Base-by-base conservation (phyloP, 106 monocot genomes). In the Dactylorhiza incarnata region DNA sequence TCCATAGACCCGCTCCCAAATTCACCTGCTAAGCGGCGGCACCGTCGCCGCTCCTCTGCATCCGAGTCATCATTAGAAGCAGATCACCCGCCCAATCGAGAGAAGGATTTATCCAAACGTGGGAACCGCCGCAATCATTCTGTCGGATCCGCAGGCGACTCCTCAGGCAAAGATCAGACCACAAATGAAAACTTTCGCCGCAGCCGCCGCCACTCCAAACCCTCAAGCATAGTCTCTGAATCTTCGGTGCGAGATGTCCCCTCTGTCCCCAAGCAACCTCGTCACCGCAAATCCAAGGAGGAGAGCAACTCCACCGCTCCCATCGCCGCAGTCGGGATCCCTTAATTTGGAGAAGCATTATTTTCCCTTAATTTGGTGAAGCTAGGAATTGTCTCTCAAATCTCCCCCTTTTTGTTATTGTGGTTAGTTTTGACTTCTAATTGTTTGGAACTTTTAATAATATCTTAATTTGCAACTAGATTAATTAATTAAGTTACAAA, bases 251-350 rank as follows among this genome's bases (percentile, higher is more conserved):
- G 55, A 50, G 79, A 80, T 29, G 4, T 73, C 25, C 59, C 79
- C 7, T 9, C 69, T 8, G 52, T 70, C 45, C 79, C 79, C 48
- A 80, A 74, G 73, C 79, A 80, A 12, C 67, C 79, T 8, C 73
- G 61, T 6, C 73, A 50, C 13, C 73, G 74, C 26, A 73, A 73
- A 14, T 17, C 73, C 24, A 80, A 80, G 49, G 76, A 24, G 47
- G 15, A 43, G 56, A 45, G 46, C 7, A 43, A 49, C 65, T 68
- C 76, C 22, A 47, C 47, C 23, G 5, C n/a, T 5, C 5, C 46
- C 20, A 23, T 26, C 4, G 61, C 15, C 4, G 46, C 15, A 7
- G 62, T 25, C 62, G 49, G 65, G 26, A 65, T 29, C 13, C 26
- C 29, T 12, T 65, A 65, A 65, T 24, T 5, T 65, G 58, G 20